Base-by-base conservation (phyloP, 768 basidiomycete genomes). In the Porpolomopsis calyptriformis region DNA sequence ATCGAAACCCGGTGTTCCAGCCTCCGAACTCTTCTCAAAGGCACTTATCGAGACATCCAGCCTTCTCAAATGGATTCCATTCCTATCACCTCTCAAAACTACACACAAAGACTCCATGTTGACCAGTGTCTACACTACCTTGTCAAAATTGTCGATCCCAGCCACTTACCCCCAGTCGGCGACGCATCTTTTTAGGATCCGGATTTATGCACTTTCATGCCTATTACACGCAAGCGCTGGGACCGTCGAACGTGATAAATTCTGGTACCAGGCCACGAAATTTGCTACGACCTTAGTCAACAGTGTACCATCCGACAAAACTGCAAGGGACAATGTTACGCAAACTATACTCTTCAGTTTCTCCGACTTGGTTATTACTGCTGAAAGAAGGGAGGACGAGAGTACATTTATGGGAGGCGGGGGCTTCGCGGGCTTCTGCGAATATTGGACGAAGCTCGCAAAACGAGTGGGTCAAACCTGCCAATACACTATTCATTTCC, bases 201-300 rank as follows among this genome's bases (percentile, higher is more conserved):
- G 59, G 60, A 71, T 57, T 61, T 82, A 65, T 60, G 74, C 57
- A 55, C 62, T 69, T 50, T 73, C 53, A 47, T 80, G 61, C 58
- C 59, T 69, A 49, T 64, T 63, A 8, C 64, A 66, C 45, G 74
- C 78, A 4, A 68, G 71, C 8, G 56, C 68, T 20, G 66, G 74
- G 24, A 66, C 73, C 29, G 53, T 74, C 22, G 69, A 74, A 39
- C 61, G 78, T 2, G 64, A 65, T 39, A 72, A 70, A 0, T 82
- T 87, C 57, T 86, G 85, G 85, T 78, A 82, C 39, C 86, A 88
- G 54, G 68, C 58, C 22, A 66, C 67, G 47, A 78, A 73, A 51
- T 75, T 68, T 55, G 66, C 68, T 18, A 65, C 57, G 11, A 58
- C 68, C n/a, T 74, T 72, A 44, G 62, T 71, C 26, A 72, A 69